These are phyloP conservation scores for Chaetomiaceae sp. DNA, from an alignment of 2,329 filamentous ascomycete species.

Conservation along the genomic window DNA sequence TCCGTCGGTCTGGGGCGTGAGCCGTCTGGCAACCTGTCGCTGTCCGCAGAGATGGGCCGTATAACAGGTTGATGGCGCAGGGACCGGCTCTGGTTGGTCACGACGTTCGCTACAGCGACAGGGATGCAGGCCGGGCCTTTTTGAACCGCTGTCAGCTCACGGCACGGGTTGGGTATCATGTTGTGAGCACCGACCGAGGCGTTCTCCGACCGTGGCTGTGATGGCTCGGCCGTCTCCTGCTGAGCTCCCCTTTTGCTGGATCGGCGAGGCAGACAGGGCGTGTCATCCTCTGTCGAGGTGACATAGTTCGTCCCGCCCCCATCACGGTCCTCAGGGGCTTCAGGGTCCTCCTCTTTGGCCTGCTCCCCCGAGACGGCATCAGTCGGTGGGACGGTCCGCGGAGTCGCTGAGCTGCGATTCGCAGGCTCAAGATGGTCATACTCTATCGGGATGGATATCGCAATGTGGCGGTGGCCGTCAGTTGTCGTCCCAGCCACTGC, in stretches of 20 bases:
- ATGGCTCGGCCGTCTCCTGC: neutral
- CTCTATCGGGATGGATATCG: slow-evolving; percentile 56
- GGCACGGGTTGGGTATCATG: neutral
- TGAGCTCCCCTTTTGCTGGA: neutral
- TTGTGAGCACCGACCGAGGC: slow-evolving; percentile 15
- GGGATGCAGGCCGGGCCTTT: slow-evolving; percentile 1
- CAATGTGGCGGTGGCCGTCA: slow-evolving; percentile 53
- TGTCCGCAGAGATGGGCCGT: neutral
- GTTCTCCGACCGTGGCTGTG: neutral
- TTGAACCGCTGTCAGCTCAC: slow-evolving; percentile 15
- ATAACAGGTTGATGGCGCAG: neutral
- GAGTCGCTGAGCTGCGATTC: neutral
- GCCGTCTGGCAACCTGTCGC: neutral
- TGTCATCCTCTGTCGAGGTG: neutral
- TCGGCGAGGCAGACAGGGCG: too few relatives aligned
- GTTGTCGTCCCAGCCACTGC: slow-evolving; percentile 51
- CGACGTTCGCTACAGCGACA: neutral
- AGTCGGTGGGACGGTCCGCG: slow-evolving; percentile 15
- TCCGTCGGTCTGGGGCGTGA: neutral
- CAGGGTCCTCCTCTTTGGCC: neutral
- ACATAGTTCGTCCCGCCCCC: too few relatives aligned
- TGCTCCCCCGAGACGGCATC: neutral
- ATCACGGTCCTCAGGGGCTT: neutral
- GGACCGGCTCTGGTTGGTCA: neutral
- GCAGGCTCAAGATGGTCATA: slow-evolving; percentile 40